phyloP scores from a whole-genome alignment of 2,329 filamentous ascomycete genomes.

The Acrocalymma vagum region DNA sequence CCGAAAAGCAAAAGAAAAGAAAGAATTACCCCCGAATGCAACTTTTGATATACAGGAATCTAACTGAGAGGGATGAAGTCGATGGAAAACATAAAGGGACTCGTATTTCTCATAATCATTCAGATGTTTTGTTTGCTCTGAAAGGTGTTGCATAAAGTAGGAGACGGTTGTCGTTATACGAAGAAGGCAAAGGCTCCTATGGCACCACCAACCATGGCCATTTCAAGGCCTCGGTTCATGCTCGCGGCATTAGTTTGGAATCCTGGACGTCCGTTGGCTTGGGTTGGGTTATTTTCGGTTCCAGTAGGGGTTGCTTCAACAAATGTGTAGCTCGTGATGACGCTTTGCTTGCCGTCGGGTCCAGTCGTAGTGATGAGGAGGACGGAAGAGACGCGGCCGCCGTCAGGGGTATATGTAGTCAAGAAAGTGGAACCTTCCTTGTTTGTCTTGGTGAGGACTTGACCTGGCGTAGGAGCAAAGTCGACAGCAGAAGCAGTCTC shows the following conservation, averaged over 20 bases:
- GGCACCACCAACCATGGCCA: constrained; percentile 45
- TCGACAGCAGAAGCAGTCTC: constrained; percentile 43
- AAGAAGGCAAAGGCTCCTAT: constrained; percentile 44
- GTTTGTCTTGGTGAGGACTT: constrained; percentile 55
- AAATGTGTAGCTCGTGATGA: constrained; percentile 54
- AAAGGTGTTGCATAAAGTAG: too few species aligned
- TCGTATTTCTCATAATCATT: too few species aligned
- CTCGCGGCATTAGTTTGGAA: constrained; percentile 50
- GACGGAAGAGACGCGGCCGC: constrained; percentile 50
- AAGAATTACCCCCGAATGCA: constrained; percentile 2
- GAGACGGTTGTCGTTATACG: constrained; percentile 15
- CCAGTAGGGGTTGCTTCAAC: constrained; percentile 45
- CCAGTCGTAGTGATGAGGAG: constrained; percentile 47
- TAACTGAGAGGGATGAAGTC: neutral
- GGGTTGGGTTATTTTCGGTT: constrained; percentile 11
- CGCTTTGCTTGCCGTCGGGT: constrained; percentile 41
- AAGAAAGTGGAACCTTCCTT: constrained; percentile 50
- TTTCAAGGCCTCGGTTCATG: constrained; percentile 28
- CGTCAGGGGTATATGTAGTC: constrained; percentile 57
- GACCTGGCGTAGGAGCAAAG: constrained; percentile 44
- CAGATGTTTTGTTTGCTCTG: too few species aligned
- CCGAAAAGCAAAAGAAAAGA: constrained; percentile 1
- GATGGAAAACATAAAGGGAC: neutral
- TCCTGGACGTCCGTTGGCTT: constrained; percentile 36
- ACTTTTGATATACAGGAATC: constrained; percentile 5